phyloP scores from a whole-genome alignment of 176 grass and related monocot species.

The Bonia amplexicaulis region DNA sequence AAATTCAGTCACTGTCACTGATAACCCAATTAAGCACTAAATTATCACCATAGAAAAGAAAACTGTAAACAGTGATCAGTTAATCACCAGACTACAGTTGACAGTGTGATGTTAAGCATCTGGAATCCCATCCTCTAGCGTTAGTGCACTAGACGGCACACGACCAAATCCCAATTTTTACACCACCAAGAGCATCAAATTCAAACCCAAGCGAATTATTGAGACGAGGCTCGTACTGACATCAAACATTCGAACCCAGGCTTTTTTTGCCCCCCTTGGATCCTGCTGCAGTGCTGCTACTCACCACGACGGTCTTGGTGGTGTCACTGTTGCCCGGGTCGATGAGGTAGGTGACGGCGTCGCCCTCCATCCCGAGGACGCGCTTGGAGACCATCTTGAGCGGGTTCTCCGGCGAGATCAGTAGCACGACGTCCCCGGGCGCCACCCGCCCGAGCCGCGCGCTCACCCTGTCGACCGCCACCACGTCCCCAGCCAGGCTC shows the following conservation, averaged over 20 bases:
- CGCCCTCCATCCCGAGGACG: conserved; percentile 58
- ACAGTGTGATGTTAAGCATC: neutral
- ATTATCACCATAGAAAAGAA: neutral
- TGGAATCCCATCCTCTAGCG: neutral
- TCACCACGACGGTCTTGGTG: conserved; percentile 62
- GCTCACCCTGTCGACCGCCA: conserved; percentile 55
- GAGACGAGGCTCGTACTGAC: neutral
- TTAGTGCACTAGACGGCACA: neutral
- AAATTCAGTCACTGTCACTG: neutral
- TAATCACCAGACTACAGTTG: neutral
- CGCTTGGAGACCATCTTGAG: conserved; percentile 58
- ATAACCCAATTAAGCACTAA: neutral
- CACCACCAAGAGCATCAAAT: neutral
- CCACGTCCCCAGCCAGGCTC: conserved; percentile 67
- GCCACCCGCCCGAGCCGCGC: conserved; percentile 22
- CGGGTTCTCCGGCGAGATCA: conserved; percentile 76
- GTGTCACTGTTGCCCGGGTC: conserved; percentile 42
- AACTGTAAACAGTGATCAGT: neutral
- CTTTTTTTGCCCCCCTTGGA: neutral
- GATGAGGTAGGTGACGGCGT: conserved; percentile 58
- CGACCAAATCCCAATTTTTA: neutral
- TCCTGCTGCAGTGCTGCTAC: neutral
- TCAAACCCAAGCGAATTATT: neutral
- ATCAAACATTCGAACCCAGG: neutral
- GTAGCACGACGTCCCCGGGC: conserved; percentile 58